Evolutionary conservation across 148 eudicot genomes (phyloP).

Genomic region (Cornus kousa): DNA sequence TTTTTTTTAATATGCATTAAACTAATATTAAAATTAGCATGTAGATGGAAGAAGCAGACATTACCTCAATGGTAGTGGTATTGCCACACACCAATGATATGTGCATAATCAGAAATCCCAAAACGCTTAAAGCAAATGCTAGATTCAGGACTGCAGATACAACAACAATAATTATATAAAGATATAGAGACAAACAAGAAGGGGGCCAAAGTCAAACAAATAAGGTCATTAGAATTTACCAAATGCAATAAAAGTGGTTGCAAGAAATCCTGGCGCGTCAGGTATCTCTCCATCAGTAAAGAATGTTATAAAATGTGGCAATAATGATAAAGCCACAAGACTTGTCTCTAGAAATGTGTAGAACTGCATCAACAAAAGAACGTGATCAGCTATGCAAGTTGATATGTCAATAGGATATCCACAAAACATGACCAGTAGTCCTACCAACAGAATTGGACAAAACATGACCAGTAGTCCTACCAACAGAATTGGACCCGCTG

Average conservation of each 20-base stretch:
- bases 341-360: slow-evolving; percentile 93
- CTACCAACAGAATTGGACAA: background rate
- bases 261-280: slow-evolving; percentile 82
- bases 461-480: background rate
- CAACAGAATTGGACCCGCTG: background rate
- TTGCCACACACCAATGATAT: slow-evolving; percentile 79
- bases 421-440: background rate
- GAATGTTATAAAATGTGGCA: slow-evolving; percentile 87
- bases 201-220: background rate
- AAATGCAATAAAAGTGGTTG: slow-evolving; percentile 94
- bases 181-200: background rate
- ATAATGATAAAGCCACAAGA: slow-evolving; percentile 67
- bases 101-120: slow-evolving; percentile 98
- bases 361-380: slow-evolving; percentile 60
- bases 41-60: slow-evolving; percentile 3
- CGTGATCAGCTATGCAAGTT: slow-evolving; percentile 2
- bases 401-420: background rate
- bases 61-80: slow-evolving; percentile 96
- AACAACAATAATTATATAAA: slow-evolving; percentile 14
- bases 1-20: no score
- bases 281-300: slow-evolving; percentile 91
- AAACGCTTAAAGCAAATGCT: slow-evolving; percentile 89
- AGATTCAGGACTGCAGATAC: slow-evolving; percentile 71
- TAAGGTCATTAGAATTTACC: slow-evolving; percentile 45
- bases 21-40: background rate